Conservation (phyloP, 148 eudicot species). For the Rhododendron kiyosumense region DNA sequence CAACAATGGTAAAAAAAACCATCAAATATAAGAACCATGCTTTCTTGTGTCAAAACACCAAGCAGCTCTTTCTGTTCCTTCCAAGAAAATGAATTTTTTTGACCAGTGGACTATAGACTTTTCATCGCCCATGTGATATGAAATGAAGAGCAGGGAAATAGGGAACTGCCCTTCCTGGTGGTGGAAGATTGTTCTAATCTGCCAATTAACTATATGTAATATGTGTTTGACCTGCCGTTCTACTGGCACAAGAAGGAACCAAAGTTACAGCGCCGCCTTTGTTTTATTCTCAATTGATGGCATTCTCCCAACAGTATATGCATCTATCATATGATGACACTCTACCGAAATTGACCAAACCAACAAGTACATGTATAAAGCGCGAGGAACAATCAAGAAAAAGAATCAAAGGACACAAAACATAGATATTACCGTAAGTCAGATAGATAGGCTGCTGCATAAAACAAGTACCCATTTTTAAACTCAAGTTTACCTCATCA, state of each 20-base stretch:
- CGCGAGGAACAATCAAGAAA: neutral
- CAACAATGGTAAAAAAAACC: neutral
- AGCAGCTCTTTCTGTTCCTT: neutral
- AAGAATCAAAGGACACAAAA: neutral
- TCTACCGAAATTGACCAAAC: neutral
- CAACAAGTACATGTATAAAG: neutral
- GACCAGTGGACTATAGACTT: neutral
- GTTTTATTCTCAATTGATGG: neutral
- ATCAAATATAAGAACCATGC: neutral
- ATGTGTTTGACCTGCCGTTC: too few relatives aligned
- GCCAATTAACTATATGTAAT: too few relatives aligned
- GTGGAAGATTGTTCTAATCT: neutral
- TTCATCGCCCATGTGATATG: neutral
- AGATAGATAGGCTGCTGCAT: neutral
- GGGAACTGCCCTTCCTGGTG: neutral
- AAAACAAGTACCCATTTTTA: too few relatives aligned
- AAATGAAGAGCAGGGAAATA: neutral
- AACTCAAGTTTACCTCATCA: neutral
- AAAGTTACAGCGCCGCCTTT: too few relatives aligned
- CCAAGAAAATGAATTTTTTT: neutral
- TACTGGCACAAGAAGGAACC: too few relatives aligned
- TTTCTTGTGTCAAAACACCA: neutral
- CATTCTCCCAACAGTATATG: neutral
- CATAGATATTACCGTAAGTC: neutral
- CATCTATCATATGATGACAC: neutral